Evolutionary conservation across 768 basidiomycete species (phyloP).

Genomic region (Boletus sp.): DNA sequence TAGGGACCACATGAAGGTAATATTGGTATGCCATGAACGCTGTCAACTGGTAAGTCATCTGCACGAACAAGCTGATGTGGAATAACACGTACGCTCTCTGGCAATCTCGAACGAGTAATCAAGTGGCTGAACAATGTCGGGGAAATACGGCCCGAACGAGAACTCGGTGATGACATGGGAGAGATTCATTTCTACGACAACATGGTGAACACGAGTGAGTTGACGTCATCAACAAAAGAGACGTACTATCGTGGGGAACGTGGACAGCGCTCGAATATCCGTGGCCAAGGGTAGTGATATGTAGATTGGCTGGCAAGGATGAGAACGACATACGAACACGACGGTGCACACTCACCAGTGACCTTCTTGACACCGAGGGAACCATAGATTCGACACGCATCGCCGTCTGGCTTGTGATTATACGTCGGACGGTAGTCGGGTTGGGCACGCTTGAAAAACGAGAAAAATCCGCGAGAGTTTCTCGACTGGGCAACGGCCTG

Average conservation of each 20-base stretch:
- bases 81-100: slow-evolving; percentile 48
- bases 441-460: slow-evolving; percentile 45
- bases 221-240: not conserved
- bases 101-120: slow-evolving; percentile 85
- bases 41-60: slow-evolving; percentile 27
- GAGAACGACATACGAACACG: not conserved
- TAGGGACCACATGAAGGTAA: slow-evolving; percentile 93
- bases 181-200: slow-evolving; percentile 81
- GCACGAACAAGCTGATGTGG: not conserved
- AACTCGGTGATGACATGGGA: slow-evolving; percentile 97
- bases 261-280: slow-evolving; percentile 88
- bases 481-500: slow-evolving; percentile 74
- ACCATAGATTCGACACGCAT: slow-evolving; percentile 86
- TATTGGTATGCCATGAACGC: slow-evolving; percentile 93
- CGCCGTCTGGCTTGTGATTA: slow-evolving; percentile 62
- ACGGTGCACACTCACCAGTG: slow-evolving; percentile 52
- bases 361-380: slow-evolving; percentile 84
- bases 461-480: slow-evolving; percentile 71
- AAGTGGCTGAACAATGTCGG: slow-evolving; percentile 91
- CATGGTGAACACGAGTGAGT: not conserved
- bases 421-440: slow-evolving; percentile 69
- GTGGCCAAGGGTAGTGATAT: slow-evolving; percentile 93
- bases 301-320: slow-evolving; percentile 69
- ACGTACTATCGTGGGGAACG: slow-evolving; percentile 81
- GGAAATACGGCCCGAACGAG: slow-evolving; percentile 95